Evolutionary conservation across 257 asterid genomes (phyloP).

Genomic region (Solanum raphanifolium): DNA sequence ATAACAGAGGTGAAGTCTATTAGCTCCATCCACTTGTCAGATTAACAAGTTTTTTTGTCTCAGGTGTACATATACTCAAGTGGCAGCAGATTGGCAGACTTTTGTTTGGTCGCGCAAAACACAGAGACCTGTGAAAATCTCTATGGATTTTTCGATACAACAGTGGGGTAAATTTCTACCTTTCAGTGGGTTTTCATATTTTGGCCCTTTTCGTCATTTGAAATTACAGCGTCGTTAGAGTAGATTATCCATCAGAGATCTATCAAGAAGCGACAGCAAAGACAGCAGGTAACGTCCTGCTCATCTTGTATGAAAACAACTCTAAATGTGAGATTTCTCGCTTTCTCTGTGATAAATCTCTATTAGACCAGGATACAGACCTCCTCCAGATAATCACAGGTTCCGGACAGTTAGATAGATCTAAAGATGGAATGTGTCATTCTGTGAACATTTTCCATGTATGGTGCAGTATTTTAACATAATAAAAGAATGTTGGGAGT

Average conservation of each 20-base stretch:
- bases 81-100: conserved; percentile 93
- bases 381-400: conserved; percentile 56
- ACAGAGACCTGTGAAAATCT: conserved; percentile 74
- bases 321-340: background rate
- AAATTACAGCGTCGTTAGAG: conserved; percentile 55
- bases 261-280: conserved; percentile 31
- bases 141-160: conserved; percentile 78
- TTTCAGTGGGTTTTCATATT: background rate
- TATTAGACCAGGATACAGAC: conserved; percentile 66
- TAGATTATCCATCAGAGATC: conserved; percentile 60
- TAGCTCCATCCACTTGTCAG: background rate
- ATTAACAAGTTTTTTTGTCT: background rate
- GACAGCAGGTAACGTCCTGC: conserved; percentile 51
- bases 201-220: background rate
- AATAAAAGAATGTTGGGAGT: background rate
- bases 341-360: conserved; percentile 31
- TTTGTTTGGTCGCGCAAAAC: conserved; percentile 60
- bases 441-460: background rate
- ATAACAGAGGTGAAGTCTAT: background rate
- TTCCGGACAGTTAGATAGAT: conserved; percentile 46
- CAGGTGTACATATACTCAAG: conserved; percentile 92
- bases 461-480: background rate
- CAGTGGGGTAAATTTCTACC: conserved; percentile 58
- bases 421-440: background rate
- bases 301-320: background rate